These are phyloP conservation scores for Carex littledalei DNA, from an alignment of 176 grass and related monocot genomes.

Conservation along the genomic window DNA sequence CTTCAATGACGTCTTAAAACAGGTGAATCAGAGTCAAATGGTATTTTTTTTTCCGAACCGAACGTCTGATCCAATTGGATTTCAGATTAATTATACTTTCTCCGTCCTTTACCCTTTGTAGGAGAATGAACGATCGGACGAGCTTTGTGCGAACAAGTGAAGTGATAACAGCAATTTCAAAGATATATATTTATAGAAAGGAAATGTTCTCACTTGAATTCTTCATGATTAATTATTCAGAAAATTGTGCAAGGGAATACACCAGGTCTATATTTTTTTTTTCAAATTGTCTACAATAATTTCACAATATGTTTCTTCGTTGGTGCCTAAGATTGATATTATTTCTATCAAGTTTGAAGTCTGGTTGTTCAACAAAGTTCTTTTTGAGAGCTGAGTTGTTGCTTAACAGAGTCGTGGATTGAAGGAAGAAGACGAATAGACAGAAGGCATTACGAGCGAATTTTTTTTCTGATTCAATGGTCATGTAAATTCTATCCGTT, in stretches of 20 bases:
- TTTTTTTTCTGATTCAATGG: too few relatives aligned
- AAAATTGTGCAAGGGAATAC: slow-evolving; percentile 34
- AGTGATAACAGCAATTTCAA: neutral
- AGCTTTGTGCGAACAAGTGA: slow-evolving; percentile 31
- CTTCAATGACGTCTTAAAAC: too few relatives aligned
- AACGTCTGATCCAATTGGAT: neutral
- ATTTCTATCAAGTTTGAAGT: neutral
- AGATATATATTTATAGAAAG: neutral
- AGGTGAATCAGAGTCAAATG: neutral
- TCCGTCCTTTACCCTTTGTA: slow-evolving; percentile 5
- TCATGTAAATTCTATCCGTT: too few relatives aligned
- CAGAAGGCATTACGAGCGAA: too few relatives aligned
- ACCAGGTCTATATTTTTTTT: slow-evolving; percentile 41
- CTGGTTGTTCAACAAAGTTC: neutral
- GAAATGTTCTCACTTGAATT: slow-evolving; percentile 2
- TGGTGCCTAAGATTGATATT: neutral
- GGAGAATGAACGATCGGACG: slow-evolving; percentile 29
- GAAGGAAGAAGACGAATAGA: neutral
- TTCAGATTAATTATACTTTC: neutral
- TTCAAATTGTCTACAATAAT: neutral
- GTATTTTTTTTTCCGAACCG: neutral
- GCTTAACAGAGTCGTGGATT: neutral
- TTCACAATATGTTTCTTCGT: neutral
- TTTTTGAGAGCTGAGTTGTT: neutral
- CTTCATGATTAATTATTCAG: slow-evolving; percentile 26